Evolutionary conservation across 305 asterid genomes (phyloP), one percentile per base, ranked within the genome.

Genomic region (Fraxinus albicans): DNA sequence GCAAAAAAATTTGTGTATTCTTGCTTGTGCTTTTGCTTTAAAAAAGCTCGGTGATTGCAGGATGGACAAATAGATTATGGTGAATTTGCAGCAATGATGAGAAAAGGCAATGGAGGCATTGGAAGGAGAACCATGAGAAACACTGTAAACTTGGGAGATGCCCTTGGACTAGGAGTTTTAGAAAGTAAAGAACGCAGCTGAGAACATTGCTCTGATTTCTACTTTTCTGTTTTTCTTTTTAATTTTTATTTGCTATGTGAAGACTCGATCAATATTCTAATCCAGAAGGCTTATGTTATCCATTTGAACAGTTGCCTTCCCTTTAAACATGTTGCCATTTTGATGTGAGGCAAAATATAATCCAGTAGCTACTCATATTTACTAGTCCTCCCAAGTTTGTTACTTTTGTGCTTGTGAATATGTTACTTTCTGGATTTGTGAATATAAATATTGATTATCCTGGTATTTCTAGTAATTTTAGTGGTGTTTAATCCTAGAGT

Each of bases 61-160:
- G 93, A 90, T 75, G 93, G 93, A 17, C 93, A 90, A 86, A 90
- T 90, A 58, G 93, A 90, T 50, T 90, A 90, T 15, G 90, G 88
- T 72, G 93, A 90, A 75, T 90, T 90, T 50, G 89, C 93, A 55
- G 92, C 92, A 17, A 90, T 90, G 93, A 90, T 90, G 93, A 86
- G 93, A 81, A 89, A 89, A 79, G 93, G 92, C 23, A 90, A 90
- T 35, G 93, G 90, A 35, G 92, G 89, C 42, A 77, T 90, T 10
- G 93, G 92, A 82, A 89, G 93, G 86, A 86, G 92, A 86, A 90
- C 92, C 31, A 90, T 89, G 93, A 85, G 92, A 29, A 67, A 9
- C 36, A 67, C 19, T 0, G 36, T 65, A 23, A 65, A 65, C 73
- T 65, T 65, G 73, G 93, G 93, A 72, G 86, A 87, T 72, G 91